Evolutionary conservation across 1,139 yeast species (phyloP).

Genomic region (Scheffersomyces segobiensis): DNA sequence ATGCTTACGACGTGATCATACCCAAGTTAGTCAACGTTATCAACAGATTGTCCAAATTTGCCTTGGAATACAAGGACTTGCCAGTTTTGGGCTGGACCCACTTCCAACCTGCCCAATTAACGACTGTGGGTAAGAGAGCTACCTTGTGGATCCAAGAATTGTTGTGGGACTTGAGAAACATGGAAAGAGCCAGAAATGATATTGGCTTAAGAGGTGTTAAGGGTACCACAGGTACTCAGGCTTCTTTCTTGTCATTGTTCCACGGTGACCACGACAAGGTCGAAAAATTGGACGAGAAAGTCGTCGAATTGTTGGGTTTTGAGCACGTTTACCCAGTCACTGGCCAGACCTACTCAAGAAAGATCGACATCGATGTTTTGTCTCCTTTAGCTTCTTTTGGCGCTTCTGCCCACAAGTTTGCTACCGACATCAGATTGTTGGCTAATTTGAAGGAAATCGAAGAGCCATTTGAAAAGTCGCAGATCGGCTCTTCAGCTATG

Average conservation of each 20-base stretch:
- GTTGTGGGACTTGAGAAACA: constrained; percentile 95
- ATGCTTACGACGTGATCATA: constrained; percentile 88
- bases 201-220: constrained; percentile 97
- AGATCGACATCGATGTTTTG: constrained; percentile 92
- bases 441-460: constrained; percentile 97
- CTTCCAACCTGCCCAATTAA: constrained; percentile 98
- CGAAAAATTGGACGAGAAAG: constrained; percentile 86
- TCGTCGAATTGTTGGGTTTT: constrained; percentile 89
- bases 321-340: constrained; percentile 96
- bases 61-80: constrained; percentile 86
- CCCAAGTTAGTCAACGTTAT: constrained; percentile 96
- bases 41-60: constrained; percentile 84
- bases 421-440: constrained; percentile 91
- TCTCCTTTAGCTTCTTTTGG: constrained; percentile 95
- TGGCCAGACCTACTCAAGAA: constrained; percentile 97
- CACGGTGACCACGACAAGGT: constrained; percentile 97
- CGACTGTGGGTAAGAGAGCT: constrained; percentile 98
- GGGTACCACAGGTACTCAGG: constrained; percentile 99
- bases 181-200: constrained; percentile 94
- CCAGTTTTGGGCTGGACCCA: constrained; percentile 99
- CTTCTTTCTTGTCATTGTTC: constrained; percentile 89
- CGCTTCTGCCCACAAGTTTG: constrained; percentile 96
- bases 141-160: constrained; percentile 97
- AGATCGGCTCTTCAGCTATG: constrained; percentile 98
- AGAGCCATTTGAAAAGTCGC: constrained; percentile 97